Evolutionary conservation across 306 rosid species (phyloP), one percentile per base, ranked within the genome.

Genomic region (Castanospermum australe): DNA sequence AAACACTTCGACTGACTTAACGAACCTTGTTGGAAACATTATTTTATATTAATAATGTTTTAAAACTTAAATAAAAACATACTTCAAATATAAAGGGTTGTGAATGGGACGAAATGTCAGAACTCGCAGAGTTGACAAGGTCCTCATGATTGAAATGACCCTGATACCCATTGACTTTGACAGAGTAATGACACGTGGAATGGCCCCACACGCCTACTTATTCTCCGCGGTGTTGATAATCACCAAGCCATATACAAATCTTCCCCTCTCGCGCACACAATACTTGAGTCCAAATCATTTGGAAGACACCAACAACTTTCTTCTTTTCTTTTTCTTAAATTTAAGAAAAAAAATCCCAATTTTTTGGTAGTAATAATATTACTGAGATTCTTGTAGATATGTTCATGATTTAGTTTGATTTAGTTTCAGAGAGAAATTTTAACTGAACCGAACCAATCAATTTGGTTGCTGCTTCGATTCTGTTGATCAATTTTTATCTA

Each of bases 181-280:
- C 1, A 21, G 0, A n/a, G 8, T 62, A 75, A 54, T 56, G 67
- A 73, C 76, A 62, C 28, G 68, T 66, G 50, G 32, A n/a, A 1
- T 52, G 81, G 79, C 50, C 84, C 73, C 81, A 74, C 67, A 0
- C 69, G 75, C 77, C 81, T 33, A 86, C 79, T 79, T 67, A 51
- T 51, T 48, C 54, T 22, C 78, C 74, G 82, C 74, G 82, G 74
- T 82, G 61, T 82, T 60, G 41, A 60, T 47, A 3, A 4, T 38
- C 72, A n/a, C n/a, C 36, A 6, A n/a, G n/a, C n/a, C n/a, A n/a
- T n/a, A n/a, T n/a, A n/a, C n/a, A n/a, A n/a, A 11, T 18, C 30
- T 66, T 45, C 21, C 22, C 39, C 47, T 44, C 14, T 8, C 17
- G 0, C 69, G 67, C 83, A 56, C 65, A 39, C 76, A 54, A 72